Conservation (phyloP, 2,329 filamentous ascomycete species). For the Pseudogymnoascus pannorum region DNA sequence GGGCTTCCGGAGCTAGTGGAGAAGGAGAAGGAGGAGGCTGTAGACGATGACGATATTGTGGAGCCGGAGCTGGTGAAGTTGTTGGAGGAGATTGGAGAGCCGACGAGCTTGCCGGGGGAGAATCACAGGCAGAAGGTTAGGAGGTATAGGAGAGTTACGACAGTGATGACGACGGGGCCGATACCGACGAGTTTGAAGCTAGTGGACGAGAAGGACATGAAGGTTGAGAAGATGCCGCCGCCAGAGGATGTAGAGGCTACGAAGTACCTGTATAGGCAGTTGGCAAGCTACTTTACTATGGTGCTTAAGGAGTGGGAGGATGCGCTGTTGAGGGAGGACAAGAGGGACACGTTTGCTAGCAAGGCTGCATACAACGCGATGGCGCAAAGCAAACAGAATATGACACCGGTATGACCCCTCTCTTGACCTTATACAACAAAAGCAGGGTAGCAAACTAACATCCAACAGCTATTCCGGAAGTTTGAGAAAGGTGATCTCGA, state of each 20-base stretch:
- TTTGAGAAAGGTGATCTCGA: slow-evolving; percentile 77
- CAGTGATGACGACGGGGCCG: slow-evolving; percentile 62
- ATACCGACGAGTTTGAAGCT: slow-evolving; percentile 79
- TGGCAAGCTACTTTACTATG: slow-evolving; percentile 94
- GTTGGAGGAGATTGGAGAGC: slow-evolving; percentile 66
- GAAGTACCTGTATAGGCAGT: slow-evolving; percentile 72
- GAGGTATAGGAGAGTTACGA: slow-evolving; percentile 60
- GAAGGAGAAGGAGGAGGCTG: slow-evolving; percentile 40
- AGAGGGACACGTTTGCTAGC: slow-evolving; percentile 62
- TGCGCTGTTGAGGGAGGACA: slow-evolving; percentile 63
- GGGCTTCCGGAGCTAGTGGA: slow-evolving; percentile 69
- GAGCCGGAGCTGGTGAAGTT: slow-evolving; percentile 63
- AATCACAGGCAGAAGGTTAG: slow-evolving; percentile 59
- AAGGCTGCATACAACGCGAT: slow-evolving; percentile 78
- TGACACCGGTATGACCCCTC: slow-evolving; percentile 57
- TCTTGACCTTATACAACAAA: not conserved
- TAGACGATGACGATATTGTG: slow-evolving; percentile 52
- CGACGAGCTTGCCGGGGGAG: slow-evolving; percentile 74
- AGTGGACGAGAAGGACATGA: slow-evolving; percentile 83
- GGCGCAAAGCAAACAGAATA: slow-evolving; percentile 78
- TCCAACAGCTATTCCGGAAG: slow-evolving; percentile 65
- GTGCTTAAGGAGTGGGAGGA: slow-evolving; percentile 81
- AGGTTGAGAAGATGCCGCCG: slow-evolving; percentile 56
- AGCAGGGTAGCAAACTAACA: not conserved
- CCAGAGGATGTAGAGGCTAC: slow-evolving; percentile 56